Evolutionary conservation across 345 rosid genomes (phyloP).

Genomic region (Abelmoschus esculentus): DNA sequence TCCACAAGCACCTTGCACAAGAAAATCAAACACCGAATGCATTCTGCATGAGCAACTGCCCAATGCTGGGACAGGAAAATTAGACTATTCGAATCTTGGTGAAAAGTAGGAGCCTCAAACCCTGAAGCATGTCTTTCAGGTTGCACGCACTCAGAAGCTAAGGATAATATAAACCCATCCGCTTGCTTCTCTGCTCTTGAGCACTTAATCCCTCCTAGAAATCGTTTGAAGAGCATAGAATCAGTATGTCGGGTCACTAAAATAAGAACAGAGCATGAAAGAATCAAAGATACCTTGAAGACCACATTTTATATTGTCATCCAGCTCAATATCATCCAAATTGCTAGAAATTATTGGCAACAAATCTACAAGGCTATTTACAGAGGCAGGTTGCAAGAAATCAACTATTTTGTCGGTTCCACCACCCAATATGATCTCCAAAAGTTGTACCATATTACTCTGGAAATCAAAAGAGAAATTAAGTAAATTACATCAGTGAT

Average conservation of each 20-base stretch:
- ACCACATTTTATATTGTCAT: constrained; percentile 45
- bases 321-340: constrained; percentile 30
- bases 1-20: constrained; percentile 55
- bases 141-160: constrained; percentile 61
- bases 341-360: constrained; percentile 39
- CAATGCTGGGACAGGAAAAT: constrained; percentile 67
- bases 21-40: constrained; percentile 49
- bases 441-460: constrained; percentile 45
- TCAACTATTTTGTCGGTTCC: constrained; percentile 47
- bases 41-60: constrained; percentile 65
- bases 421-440: constrained; percentile 72
- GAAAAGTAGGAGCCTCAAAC: constrained; percentile 27
- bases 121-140: constrained; percentile 47
- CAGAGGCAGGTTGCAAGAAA: constrained; percentile 33
- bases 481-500: constrained; percentile 9
- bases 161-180: constrained; percentile 53
- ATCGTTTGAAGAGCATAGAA: not conserved
- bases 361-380: constrained; percentile 45
- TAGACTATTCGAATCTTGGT: constrained; percentile 45
- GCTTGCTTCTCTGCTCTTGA: constrained; percentile 64
- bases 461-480: constrained; percentile 28
- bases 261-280: not conserved
- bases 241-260: not conserved
- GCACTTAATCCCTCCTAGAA: constrained; percentile 49
- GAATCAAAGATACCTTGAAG: constrained; percentile 50